phyloP scores from a whole-genome alignment of 805 yeast genomes.

The Kodamaea restingae region DNA sequence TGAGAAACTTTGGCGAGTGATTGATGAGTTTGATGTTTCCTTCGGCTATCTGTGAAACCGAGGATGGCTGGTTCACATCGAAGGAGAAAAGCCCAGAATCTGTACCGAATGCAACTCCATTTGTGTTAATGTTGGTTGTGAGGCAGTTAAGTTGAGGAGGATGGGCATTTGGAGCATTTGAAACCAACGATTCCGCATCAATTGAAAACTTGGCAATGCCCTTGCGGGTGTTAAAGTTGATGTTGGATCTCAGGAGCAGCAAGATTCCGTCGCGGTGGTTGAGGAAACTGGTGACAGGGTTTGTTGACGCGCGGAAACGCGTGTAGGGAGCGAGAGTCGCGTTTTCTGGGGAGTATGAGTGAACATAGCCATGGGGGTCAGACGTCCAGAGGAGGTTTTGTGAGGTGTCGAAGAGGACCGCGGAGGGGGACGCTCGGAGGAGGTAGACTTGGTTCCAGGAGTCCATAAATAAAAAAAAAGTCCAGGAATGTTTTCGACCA shows the following conservation, averaged over 20 bases:
- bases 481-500: too few species aligned
- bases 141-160: too few species aligned
- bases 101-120: conserved; percentile 30
- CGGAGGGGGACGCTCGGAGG: conserved; percentile 6
- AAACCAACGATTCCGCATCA: conserved; percentile 12
- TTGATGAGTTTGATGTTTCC: conserved; percentile 47
- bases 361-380: conserved; percentile 51
- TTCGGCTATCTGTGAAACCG: conserved; percentile 21
- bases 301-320: conserved; percentile 25
- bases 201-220: conserved; percentile 26
- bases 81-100: conserved; percentile 25
- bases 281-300: conserved; percentile 26
- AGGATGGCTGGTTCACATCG: conserved; percentile 30
- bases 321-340: conserved; percentile 33
- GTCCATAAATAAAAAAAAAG: conserved; percentile 10
- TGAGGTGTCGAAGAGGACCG: conserved; percentile 56
- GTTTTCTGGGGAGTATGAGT: conserved; percentile 25
- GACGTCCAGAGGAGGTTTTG: conserved; percentile 85
- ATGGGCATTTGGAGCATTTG: conserved; percentile 10
- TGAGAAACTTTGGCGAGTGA: conserved; percentile 44
- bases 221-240: conserved; percentile 33
- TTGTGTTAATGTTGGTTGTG: conserved; percentile 28
- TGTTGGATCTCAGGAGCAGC: conserved; percentile 27
- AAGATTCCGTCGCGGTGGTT: conserved; percentile 32
- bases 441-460: conserved; percentile 16